Percentiles rank a stretch among this genome's conserved stretches.
Evolutionary conservation across 2,329 filamentous ascomycete genomes (phyloP).

Genomic region (Bipolaris zeicola): DNA sequence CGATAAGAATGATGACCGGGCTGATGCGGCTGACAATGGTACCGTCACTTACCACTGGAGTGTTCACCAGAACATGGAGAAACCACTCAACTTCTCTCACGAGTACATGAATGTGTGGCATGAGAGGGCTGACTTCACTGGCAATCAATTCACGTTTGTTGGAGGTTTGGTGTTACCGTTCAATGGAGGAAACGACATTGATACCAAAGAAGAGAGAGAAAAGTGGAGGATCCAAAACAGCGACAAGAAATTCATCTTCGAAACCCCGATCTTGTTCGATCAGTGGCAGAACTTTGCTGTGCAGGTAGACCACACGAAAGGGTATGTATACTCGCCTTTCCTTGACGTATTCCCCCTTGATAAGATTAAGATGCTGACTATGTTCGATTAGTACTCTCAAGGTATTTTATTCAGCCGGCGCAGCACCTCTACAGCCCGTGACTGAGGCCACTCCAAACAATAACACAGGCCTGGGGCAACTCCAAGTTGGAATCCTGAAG

Average conservation of each 20-base stretch:
- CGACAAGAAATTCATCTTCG: slow-evolving; percentile 29
- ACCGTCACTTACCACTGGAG: slow-evolving; percentile 38
- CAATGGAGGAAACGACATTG: slow-evolving; percentile 24
- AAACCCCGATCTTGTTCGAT: slow-evolving; percentile 14
- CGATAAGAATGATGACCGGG: slow-evolving; percentile 25
- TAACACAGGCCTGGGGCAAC: slow-evolving; percentile 33
- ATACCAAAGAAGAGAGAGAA: slow-evolving; percentile 25
- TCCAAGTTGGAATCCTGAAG: slow-evolving; percentile 38
- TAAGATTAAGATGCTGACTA: slow-evolving; percentile 4
- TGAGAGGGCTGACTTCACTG: slow-evolving; percentile 31
- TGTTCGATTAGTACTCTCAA: slow-evolving; percentile 27
- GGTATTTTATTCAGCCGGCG: slow-evolving; percentile 30
- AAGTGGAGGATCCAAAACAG: slow-evolving; percentile 27
- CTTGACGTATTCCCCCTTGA: neutral
- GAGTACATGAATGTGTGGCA: slow-evolving; percentile 43
- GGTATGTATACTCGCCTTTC: slow-evolving; percentile 19
- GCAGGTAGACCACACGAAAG: slow-evolving; percentile 27
- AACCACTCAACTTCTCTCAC: slow-evolving; percentile 32
- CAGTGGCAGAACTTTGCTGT: slow-evolving; percentile 39
- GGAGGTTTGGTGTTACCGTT: slow-evolving; percentile 26
- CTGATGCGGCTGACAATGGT: slow-evolving; percentile 29
- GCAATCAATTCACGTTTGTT: slow-evolving; percentile 35
- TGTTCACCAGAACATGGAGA: slow-evolving; percentile 22
- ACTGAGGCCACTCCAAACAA: slow-evolving; percentile 25
- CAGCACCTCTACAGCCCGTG: slow-evolving; percentile 18